Evolutionary conservation across 352 stramenopile genomes (phyloP), one percentile per base, ranked within the genome.

Genomic region (Phytophthora tubulina): DNA sequence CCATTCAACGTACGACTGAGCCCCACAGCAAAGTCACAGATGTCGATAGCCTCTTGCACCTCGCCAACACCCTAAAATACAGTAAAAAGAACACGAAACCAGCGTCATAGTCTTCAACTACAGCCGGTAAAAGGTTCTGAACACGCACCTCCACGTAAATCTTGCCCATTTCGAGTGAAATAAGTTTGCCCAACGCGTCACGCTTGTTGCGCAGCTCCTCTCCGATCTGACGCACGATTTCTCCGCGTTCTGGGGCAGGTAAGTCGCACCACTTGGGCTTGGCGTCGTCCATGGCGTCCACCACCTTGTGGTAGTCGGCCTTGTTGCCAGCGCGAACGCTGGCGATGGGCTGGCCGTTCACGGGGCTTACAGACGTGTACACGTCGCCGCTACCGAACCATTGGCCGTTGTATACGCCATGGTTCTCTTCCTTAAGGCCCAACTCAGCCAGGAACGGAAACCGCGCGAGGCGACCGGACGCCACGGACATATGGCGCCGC

Each of bases 101-200:
- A 65, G 3, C 27, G 10, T 73, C 32, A 68, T 42, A 52, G 45
- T n/a, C 44, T 31, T 53, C 41, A 53, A 33, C 30, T 13, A 56
- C 35, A 49, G 21, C 13, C 4, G 46, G 14, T 21, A 61, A 17
- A 9, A 30, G 7, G 8, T 0, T 7, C n/a, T 39, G 49, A 3
- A 27, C 0, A 55, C 65, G 4, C 53, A 92, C 85, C 78, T 96
- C 94, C 41, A 94, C 84, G 63, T 96, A 90, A 74, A 98, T 98
- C 78, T 98, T 98, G 72, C 94, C 94, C 94, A 98, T 98, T 78
- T 98, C 94, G 4, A 97, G 80, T 48, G 92, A 79, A 41, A 98
- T 94, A 41, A 98, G 79, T 62, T 95, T 91, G 59, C 93, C 94
- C 3, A 98, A 80, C 32, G 89, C 80, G n/a, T 97, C 85, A 54